phyloP scores from a whole-genome alignment of 2,329 filamentous ascomycete genomes.

The Helicocarpus griseus region DNA sequence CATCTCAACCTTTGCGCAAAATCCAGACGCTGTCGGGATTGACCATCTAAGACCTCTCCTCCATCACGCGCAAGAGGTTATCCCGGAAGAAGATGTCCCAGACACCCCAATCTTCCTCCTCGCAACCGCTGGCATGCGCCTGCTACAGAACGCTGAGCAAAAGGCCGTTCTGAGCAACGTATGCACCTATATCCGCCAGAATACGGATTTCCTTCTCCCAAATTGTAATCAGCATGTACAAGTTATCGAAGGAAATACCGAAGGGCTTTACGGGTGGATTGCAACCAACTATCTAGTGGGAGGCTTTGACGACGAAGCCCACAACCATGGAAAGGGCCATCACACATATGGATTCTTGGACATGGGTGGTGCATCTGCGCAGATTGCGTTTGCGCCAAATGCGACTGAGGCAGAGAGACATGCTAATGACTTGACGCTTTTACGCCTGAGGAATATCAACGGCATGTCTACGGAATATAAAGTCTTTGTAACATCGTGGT shows the following conservation, averaged over 20 bases:
- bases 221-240: constrained; percentile 85
- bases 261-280: constrained; percentile 95
- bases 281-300: constrained; percentile 92
- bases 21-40: constrained; percentile 63
- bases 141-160: constrained; percentile 66
- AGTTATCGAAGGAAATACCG: constrained; percentile 90
- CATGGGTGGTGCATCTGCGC: constrained; percentile 95
- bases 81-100: constrained; percentile 65
- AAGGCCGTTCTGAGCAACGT: constrained; percentile 63
- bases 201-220: constrained; percentile 75
- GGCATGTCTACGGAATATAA: constrained; percentile 70
- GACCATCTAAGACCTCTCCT: constrained; percentile 74
- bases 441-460: constrained; percentile 75
- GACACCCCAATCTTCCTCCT: constrained; percentile 91
- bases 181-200: constrained; percentile 68
- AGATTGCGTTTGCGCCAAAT: constrained; percentile 97
- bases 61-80: constrained; percentile 67
- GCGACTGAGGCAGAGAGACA: constrained; percentile 82
- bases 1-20: constrained; percentile 79
- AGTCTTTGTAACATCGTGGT: constrained; percentile 93
- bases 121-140: constrained; percentile 88
- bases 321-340: constrained; percentile 76
- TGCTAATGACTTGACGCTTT: constrained; percentile 73
- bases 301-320: constrained; percentile 67
- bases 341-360: constrained; percentile 96